These are phyloP conservation scores for Diophrys sp. DNA, from an alignment of 73 alveolate species.

Conservation along the genomic window DNA sequence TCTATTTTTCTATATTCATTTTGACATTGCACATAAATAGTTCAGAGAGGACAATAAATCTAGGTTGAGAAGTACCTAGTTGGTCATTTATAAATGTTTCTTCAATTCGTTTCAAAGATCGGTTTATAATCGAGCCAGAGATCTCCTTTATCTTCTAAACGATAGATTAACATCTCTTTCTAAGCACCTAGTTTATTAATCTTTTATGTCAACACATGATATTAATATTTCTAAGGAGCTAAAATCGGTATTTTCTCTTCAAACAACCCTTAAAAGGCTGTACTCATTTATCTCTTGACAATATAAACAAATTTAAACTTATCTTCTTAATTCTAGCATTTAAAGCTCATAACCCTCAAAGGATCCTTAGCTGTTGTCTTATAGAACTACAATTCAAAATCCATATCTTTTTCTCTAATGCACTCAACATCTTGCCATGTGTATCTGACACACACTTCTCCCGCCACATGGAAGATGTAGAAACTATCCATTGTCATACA, in stretches of 20 bases:
- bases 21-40: background rate
- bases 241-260: background rate
- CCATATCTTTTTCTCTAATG: background rate
- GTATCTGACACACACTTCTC: background rate
- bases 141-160: too few relatives aligned
- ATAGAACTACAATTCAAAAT: background rate
- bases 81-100: too few relatives aligned
- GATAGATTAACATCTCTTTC: too few relatives aligned
- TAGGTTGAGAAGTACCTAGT: background rate
- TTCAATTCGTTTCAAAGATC: too few relatives aligned
- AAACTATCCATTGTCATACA: background rate
- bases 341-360: background rate
- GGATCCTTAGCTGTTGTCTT: background rate
- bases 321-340: background rate
- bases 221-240: background rate
- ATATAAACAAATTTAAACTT: too few relatives aligned
- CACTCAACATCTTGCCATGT: background rate
- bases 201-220: background rate
- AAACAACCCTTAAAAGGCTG: background rate
- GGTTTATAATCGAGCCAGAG: too few relatives aligned
- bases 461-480: background rate
- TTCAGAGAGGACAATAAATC: background rate
- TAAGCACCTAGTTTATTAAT: background rate
- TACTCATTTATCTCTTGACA: background rate
- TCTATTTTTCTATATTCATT: background rate